phyloP scores from a whole-genome alignment of 495 filamentous ascomycete species.

The Trichoderma reesei region DNA sequence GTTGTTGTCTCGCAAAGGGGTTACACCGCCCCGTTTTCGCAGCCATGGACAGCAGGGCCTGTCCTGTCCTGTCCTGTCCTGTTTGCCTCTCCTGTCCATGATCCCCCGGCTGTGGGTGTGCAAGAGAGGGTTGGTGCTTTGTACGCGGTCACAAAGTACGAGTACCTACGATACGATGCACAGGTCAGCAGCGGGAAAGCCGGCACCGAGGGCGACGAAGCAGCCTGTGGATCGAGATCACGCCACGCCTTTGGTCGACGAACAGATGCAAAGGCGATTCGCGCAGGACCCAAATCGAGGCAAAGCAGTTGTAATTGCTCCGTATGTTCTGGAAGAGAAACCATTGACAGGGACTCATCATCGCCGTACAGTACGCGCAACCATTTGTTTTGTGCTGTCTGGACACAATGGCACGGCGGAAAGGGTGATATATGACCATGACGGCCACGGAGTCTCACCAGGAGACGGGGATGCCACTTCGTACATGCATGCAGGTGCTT shows the following conservation, averaged over 20 bases:
- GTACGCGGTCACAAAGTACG: too few species aligned
- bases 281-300: too few species aligned
- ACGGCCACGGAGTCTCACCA: background rate
- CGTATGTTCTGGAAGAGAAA: too few species aligned
- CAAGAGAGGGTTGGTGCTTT: background rate
- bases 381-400: background rate
- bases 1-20: background rate
- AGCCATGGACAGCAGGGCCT: background rate
- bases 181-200: background rate
- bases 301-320: too few species aligned
- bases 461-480: background rate
- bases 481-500: background rate
- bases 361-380: background rate
- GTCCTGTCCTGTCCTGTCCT: too few species aligned
- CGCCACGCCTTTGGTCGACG: background rate
- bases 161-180: too few species aligned
- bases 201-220: background rate
- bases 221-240: background rate
- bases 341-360: conserved; percentile 1
- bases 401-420: background rate
- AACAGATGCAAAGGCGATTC: too few species aligned
- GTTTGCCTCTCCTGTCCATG: background rate
- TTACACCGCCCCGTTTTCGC: conserved; percentile 5
- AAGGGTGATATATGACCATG: background rate
- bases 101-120: too few species aligned